A percentile compares a stretch with the other conserved stretches of the same genome.
Evolutionary conservation across 129 eudicot species (phyloP).

Genomic region (Kitagawia praeruptora): DNA sequence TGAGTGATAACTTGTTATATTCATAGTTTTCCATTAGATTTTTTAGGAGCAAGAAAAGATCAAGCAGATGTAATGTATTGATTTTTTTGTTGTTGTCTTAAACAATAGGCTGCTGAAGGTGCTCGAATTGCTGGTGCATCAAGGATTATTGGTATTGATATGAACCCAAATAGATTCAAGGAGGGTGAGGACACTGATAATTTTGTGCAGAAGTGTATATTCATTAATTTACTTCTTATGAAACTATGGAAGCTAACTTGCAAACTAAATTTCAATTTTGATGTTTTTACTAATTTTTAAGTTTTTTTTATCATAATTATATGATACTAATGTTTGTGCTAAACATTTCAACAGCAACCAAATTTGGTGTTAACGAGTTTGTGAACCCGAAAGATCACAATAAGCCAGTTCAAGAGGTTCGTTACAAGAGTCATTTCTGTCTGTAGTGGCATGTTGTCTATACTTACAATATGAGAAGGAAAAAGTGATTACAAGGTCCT

Average conservation of each 20-base stretch:
- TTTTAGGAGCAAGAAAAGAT: background rate
- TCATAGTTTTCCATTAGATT: background rate
- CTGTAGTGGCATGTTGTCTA: background rate
- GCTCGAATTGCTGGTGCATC: slow-evolving; percentile 69
- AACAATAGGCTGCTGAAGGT: slow-evolving; percentile 52
- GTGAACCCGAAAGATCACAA: slow-evolving; percentile 67
- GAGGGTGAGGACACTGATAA: slow-evolving; percentile 28
- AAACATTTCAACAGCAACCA: slow-evolving; percentile 34
- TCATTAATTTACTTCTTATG: background rate
- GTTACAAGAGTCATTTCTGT: background rate
- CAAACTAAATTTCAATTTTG: background rate
- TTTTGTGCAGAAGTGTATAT: background rate
- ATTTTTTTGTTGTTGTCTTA: background rate
- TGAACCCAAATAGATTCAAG: slow-evolving; percentile 36
- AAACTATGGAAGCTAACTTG: background rate
- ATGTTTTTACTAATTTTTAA: background rate
- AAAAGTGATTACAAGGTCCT: background rate
- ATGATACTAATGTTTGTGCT: background rate
- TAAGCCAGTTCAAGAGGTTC: slow-evolving; percentile 58
- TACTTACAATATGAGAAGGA: background rate
- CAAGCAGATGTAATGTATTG: background rate
- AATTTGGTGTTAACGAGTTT: slow-evolving; percentile 54
- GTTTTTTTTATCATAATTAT: too few species aligned
- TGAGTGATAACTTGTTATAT: slow-evolving; percentile 22
- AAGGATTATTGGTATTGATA: slow-evolving; percentile 54